Conservation (phyloP, 2,329 filamentous ascomycete species). For the Cadophora gregata region DNA sequence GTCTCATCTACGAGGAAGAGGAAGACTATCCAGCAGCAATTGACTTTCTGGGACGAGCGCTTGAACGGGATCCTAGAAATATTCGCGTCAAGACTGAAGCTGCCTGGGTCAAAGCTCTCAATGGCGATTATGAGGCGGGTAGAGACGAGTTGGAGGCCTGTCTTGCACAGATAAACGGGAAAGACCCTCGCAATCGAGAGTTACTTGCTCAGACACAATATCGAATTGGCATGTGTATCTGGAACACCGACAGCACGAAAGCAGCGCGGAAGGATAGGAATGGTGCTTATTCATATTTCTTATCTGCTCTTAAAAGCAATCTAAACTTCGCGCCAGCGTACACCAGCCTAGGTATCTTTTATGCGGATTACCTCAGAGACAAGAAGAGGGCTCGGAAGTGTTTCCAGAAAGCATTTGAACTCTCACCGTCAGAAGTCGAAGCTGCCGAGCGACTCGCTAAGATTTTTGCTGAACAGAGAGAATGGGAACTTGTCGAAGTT, state of each 20-base stretch:
- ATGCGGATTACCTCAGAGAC: conserved; percentile 88
- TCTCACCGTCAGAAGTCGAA: conserved; percentile 84
- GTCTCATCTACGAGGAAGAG: conserved; percentile 90
- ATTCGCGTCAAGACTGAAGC: conserved; percentile 83
- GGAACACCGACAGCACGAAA: conserved; percentile 79
- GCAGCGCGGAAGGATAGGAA: conserved; percentile 78
- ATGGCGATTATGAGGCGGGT: conserved; percentile 74
- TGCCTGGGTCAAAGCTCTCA: conserved; percentile 89
- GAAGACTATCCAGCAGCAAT: conserved; percentile 85
- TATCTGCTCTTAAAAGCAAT: conserved; percentile 84
- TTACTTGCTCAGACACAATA: conserved; percentile 88
- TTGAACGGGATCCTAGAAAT: conserved; percentile 75
- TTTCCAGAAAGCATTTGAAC: conserved; percentile 94
- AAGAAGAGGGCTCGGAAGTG: conserved; percentile 86
- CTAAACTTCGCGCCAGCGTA: conserved; percentile 90
- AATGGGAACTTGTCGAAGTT: conserved; percentile 96
- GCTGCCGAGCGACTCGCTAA: conserved; percentile 87
- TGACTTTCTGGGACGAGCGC: conserved; percentile 77
- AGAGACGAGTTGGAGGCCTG: conserved; percentile 73
- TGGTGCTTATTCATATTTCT: conserved; percentile 82
- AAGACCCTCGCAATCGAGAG: conserved; percentile 66
- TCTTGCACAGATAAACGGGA: conserved; percentile 66
- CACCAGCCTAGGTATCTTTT: conserved; percentile 88
- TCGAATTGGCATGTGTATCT: conserved; percentile 84
- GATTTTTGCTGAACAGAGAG: conserved; percentile 85